Base-by-base conservation (phyloP, 2,329 filamentous ascomycete genomes). In the Penicillium sp. region DNA sequence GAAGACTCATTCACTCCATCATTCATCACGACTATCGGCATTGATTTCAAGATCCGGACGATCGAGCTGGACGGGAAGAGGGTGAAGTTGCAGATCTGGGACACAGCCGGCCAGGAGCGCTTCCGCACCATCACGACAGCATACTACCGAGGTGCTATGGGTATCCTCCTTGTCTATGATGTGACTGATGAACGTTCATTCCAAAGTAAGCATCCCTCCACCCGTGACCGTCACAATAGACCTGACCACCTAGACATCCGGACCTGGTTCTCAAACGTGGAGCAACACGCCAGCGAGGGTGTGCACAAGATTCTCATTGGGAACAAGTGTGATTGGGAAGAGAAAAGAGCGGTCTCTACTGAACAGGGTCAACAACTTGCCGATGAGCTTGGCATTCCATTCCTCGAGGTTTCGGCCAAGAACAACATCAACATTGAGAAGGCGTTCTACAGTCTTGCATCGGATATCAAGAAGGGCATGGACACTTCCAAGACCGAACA, bases 301-400 rank as follows among this genome's bases (percentile, higher is more conserved):
- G 94, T 99, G 72, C 97, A 97, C 86, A 99, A 97, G 83, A 97
- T 99, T 72, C 85, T 99, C 63, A 97, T 99, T 65, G 94, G 94
- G 74, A 99, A 99, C 84, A 99, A 99, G 80, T 99, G 94, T 79
- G 94, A 99, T 78, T 97, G 94, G 94, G 94, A 97, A 77, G 94
- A 99, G 79, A 97, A 97, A 83, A 88, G 94, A 65, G 92, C 90
- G 51, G 89, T 99, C 40, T 92, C 90, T 46, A 96, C 89, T 56
- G 92, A 97, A 75, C 88, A 92, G 71, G 94, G 94, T 66, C 92
- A 99, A 76, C 88, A 88, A 62, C 85, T 99, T 53, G 94, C 94
- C 55, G 89, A 96, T 77, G 94, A 97, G 77, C 87, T 99, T 57
- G 92, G 92, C 70, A 96, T 99, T 62, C 93, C 94, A 18, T 99